These are phyloP conservation scores for Exophiala xenobiotica DNA, from an alignment of 2,329 filamentous ascomycete species.

Conservation along the genomic window DNA sequence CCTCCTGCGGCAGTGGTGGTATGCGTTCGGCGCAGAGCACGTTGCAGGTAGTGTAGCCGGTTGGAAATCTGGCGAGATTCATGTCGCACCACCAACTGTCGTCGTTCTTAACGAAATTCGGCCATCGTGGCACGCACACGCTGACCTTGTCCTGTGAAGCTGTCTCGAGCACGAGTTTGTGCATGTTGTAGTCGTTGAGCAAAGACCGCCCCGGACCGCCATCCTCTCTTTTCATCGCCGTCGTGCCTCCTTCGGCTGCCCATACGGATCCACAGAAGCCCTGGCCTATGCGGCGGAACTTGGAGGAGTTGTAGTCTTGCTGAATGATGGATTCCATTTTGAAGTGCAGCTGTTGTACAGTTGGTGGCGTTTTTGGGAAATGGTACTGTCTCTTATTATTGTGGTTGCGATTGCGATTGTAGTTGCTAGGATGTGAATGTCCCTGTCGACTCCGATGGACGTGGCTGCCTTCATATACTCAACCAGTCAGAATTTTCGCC, in stretches of 20 bases:
- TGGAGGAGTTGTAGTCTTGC: slow-evolving; percentile 4
- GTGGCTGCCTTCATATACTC: no score
- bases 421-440: not conserved
- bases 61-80: slow-evolving; percentile 14
- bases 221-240: slow-evolving; percentile 39
- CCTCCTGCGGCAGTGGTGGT: slow-evolving; percentile 32
- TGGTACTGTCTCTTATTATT: not conserved
- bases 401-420: not conserved
- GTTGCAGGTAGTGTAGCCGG: slow-evolving; percentile 28
- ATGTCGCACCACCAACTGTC: slow-evolving; percentile 12
- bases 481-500: no score
- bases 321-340: slow-evolving; percentile 1
- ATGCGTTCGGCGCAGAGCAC: slow-evolving; percentile 39
- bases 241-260: slow-evolving; percentile 23
- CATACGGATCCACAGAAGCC: slow-evolving; percentile 39
- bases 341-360: not conserved
- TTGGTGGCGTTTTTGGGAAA: not conserved
- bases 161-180: slow-evolving; percentile 29
- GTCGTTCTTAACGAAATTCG: slow-evolving; percentile 10
- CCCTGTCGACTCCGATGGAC: no score
- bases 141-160: not conserved
- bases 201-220: slow-evolving; percentile 33
- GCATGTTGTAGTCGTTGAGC: slow-evolving; percentile 36
- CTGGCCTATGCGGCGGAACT: slow-evolving; percentile 34
- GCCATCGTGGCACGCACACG: slow-evolving; percentile 19